phyloP scores from a whole-genome alignment of 2,329 filamentous ascomycete genomes.

The Diaporthe ampelina region DNA sequence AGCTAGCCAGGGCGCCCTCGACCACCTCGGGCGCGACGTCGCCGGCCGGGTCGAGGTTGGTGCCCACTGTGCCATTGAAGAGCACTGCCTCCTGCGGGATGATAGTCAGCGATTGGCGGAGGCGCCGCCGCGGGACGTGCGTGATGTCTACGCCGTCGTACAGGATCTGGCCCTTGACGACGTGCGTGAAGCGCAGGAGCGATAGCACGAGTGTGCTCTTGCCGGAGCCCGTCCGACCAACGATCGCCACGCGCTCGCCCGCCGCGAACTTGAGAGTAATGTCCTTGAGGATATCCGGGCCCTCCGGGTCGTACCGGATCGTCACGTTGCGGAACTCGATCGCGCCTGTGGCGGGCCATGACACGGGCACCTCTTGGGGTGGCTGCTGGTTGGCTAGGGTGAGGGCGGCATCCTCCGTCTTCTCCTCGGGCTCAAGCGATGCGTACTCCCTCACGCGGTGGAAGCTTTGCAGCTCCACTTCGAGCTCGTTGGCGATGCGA shows the following conservation, averaged over 20 bases:
- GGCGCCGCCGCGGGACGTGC: slow-evolving; percentile 49
- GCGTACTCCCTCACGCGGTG: slow-evolving; percentile 51
- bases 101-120: slow-evolving; percentile 54
- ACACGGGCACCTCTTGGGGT: slow-evolving; percentile 38
- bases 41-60: slow-evolving; percentile 76
- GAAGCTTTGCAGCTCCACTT: slow-evolving; percentile 68
- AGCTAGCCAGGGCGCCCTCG: slow-evolving; percentile 71
- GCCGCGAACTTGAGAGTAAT: slow-evolving; percentile 54
- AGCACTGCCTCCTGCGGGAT: slow-evolving; percentile 58
- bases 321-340: slow-evolving; percentile 49
- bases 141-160: slow-evolving; percentile 55
- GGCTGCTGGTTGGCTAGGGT: background rate
- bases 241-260: slow-evolving; percentile 75
- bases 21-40: slow-evolving; percentile 67
- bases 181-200: slow-evolving; percentile 53
- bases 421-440: slow-evolving; percentile 48
- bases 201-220: slow-evolving; percentile 68
- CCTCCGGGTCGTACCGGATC: slow-evolving; percentile 47
- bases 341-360: slow-evolving; percentile 48
- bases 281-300: slow-evolving; percentile 48
- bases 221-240: slow-evolving; percentile 76
- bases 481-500: slow-evolving; percentile 68
- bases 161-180: slow-evolving; percentile 50
- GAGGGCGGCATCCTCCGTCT: slow-evolving; percentile 37
- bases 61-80: slow-evolving; percentile 55